Conservation (phyloP, 2,329 filamentous ascomycete species). For the Diaporthe citrichinensis region DNA sequence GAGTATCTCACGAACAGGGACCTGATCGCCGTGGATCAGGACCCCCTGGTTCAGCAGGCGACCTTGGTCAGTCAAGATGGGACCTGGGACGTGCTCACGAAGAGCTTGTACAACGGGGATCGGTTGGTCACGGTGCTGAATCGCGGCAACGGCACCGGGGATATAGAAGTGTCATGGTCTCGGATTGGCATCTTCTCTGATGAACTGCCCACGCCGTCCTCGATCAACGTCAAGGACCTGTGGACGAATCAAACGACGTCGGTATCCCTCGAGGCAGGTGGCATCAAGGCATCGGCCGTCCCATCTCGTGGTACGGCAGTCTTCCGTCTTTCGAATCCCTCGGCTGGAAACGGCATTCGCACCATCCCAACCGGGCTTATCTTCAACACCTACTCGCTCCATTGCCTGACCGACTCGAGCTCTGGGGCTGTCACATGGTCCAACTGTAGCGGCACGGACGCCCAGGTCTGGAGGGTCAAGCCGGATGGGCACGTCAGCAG, state of each 20-base stretch:
- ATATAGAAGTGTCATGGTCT: conserved; percentile 51
- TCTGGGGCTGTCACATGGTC: conserved; percentile 50
- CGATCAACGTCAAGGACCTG: conserved; percentile 56
- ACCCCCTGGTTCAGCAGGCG: conserved; percentile 58
- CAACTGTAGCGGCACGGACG: conserved; percentile 54
- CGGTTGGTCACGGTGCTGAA: conserved; percentile 63
- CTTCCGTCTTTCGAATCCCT: conserved; percentile 55
- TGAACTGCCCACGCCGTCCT: conserved; percentile 45
- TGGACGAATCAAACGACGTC: conserved; percentile 55
- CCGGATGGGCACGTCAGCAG: conserved; percentile 54
- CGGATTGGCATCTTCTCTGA: conserved; percentile 53
- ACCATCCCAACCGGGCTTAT: conserved; percentile 62
- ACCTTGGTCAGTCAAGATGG: conserved; percentile 61
- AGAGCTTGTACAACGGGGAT: conserved; percentile 61
- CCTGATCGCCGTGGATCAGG: conserved; percentile 59
- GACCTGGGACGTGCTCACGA: conserved; percentile 61
- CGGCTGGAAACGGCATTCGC: conserved; percentile 43
- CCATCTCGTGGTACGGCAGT: conserved; percentile 57
- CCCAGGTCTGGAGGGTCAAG: conserved; percentile 59
- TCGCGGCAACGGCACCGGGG: conserved; percentile 50
- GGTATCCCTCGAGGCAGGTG: conserved; percentile 45
- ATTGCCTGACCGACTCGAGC: conserved; percentile 55
- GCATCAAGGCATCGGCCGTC: conserved; percentile 48
- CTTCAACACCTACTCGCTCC: conserved; percentile 62
- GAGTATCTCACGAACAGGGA: conserved; percentile 56